phyloP scores from a whole-genome alignment of 805 yeast species.

The Schizosaccharomyces octosporus region DNA sequence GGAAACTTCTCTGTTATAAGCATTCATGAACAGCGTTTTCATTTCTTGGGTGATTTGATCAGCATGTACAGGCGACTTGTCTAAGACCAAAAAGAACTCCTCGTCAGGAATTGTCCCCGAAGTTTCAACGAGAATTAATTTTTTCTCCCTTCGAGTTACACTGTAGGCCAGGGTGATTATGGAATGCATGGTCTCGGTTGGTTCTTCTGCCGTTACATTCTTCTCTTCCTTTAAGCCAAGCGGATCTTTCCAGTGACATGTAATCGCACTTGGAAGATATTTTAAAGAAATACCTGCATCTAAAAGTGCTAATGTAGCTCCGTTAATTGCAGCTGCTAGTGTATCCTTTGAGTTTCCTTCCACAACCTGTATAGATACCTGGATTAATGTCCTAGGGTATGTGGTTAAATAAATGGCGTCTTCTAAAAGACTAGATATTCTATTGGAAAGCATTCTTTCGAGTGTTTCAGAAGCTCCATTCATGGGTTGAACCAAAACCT shows the following conservation, averaged over 20 bases:
- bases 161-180: background rate
- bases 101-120: background rate
- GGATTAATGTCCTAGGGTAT: slow-evolving; percentile 61
- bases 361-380: slow-evolving; percentile 41
- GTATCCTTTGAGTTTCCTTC: slow-evolving; percentile 8
- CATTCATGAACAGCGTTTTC: background rate
- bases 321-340: slow-evolving; percentile 40
- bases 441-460: slow-evolving; percentile 54
- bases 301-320: slow-evolving; percentile 45
- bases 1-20: background rate
- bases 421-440: slow-evolving; percentile 31
- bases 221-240: background rate
- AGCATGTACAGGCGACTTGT: background rate
- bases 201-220: background rate
- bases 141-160: background rate
- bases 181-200: background rate
- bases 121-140: background rate
- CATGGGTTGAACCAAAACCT: slow-evolving; percentile 55
- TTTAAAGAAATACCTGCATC: slow-evolving; percentile 53
- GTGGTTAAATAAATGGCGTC: slow-evolving; percentile 33
- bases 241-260: background rate
- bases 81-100: background rate
- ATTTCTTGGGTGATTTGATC: background rate
- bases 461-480: slow-evolving; percentile 49
- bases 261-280: background rate